Percentiles rank a stretch among this genome's conserved stretches.
Conservation (phyloP, 345 rosid species). For the Erysimum cheiranthoides region DNA sequence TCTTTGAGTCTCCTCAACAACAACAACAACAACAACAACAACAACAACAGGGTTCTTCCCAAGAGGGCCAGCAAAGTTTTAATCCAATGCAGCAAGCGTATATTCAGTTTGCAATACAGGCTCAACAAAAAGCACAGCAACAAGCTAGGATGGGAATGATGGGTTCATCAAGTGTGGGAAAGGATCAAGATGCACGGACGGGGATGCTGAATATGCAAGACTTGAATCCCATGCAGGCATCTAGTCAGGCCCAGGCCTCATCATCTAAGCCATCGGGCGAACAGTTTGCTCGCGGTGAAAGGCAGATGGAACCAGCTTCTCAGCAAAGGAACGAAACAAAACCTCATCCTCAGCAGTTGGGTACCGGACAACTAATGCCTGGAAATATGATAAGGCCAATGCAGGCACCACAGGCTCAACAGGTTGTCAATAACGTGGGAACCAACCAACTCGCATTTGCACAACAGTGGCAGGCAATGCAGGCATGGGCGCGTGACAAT, state of each 20-base stretch:
- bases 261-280: slow-evolving; percentile 77
- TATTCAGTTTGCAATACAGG: slow-evolving; percentile 77
- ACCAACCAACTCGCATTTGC: slow-evolving; percentile 73
- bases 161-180: slow-evolving; percentile 54
- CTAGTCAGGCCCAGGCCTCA: slow-evolving; percentile 79
- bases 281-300: slow-evolving; percentile 66
- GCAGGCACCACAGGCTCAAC: slow-evolving; percentile 74
- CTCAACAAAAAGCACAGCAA: slow-evolving; percentile 77
- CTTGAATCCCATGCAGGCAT: slow-evolving; percentile 69
- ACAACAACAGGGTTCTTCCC: slow-evolving; percentile 65
- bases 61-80: slow-evolving; percentile 73
- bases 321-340: slow-evolving; percentile 72
- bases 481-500: slow-evolving; percentile 85
- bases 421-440: slow-evolving; percentile 61
- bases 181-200: slow-evolving; percentile 70
- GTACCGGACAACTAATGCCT: slow-evolving; percentile 63
- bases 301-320: slow-evolving; percentile 67
- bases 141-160: slow-evolving; percentile 80
- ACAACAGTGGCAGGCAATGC: slow-evolving; percentile 83
- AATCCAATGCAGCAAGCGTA: slow-evolving; percentile 89
- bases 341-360: slow-evolving; percentile 56
- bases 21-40: slow-evolving; percentile 49
- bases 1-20: slow-evolving; percentile 78
- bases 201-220: slow-evolving; percentile 88
- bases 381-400: slow-evolving; percentile 65